Percentiles rank a stretch among this genome's conserved stretches.
These are phyloP conservation scores for Citrus glauca DNA, from an alignment of 345 rosid genomes.

Conservation along the genomic window DNA sequence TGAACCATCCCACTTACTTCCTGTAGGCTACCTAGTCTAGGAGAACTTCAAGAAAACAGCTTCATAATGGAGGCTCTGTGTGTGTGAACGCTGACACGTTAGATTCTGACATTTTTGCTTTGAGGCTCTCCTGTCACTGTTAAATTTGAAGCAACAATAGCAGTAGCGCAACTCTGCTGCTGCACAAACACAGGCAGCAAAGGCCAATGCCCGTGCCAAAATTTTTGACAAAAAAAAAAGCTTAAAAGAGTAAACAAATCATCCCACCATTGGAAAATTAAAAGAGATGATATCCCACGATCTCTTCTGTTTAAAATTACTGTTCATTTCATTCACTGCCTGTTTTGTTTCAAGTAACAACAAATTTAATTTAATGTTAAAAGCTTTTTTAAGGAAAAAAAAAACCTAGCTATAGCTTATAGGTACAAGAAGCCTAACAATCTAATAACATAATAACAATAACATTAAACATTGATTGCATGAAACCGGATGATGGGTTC, in stretches of 20 bases:
- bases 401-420: background rate
- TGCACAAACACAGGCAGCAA: background rate
- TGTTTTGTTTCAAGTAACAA: background rate
- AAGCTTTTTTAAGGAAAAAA: too few relatives aligned
- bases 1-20: too few relatives aligned
- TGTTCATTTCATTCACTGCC: background rate
- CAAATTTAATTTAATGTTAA: background rate
- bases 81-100: background rate
- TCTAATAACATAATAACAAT: too few relatives aligned
- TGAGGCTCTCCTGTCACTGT: background rate
- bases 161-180: background rate
- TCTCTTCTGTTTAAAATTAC: background rate
- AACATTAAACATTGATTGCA: background rate
- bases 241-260: background rate
- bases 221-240: background rate
- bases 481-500: background rate
- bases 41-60: background rate
- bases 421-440: background rate
- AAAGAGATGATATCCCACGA: background rate
- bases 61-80: background rate
- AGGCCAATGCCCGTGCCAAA: background rate
- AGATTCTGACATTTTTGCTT: background rate
- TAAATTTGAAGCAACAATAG: background rate
- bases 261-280: background rate
- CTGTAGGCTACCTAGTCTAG: background rate